Evolutionary conservation across 1,284 basidiomycete genomes (phyloP).

Genomic region (Wallemia hederae): DNA sequence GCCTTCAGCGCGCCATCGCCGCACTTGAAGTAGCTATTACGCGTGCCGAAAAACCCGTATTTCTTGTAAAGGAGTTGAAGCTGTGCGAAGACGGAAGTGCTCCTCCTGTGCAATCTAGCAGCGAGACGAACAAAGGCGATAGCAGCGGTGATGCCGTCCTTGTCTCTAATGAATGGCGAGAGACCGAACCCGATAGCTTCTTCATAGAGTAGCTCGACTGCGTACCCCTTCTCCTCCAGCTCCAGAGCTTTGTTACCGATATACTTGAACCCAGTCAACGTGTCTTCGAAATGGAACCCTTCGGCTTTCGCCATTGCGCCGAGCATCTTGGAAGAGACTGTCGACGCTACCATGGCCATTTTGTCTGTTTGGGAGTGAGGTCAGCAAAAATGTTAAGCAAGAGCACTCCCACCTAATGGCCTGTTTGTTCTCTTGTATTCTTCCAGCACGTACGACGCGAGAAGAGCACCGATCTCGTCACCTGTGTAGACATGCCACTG

Average conservation of each 20-base stretch:
- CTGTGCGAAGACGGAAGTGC: constrained; percentile 26
- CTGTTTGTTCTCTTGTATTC: constrained; percentile 30
- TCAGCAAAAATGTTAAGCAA: not conserved
- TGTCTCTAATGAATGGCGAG: constrained; percentile 41
- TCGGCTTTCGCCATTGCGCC: constrained; percentile 38
- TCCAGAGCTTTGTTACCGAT: constrained; percentile 48
- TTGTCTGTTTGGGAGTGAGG: constrained; percentile 19
- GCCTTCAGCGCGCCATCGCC: constrained; percentile 20
- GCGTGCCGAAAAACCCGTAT: constrained; percentile 21
- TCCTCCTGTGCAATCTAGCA: constrained; percentile 22
- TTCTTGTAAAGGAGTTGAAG: constrained; percentile 32
- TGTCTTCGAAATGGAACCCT: constrained; percentile 52
- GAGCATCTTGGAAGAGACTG: constrained; percentile 63
- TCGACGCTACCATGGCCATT: constrained; percentile 53
- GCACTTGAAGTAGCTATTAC: constrained; percentile 53
- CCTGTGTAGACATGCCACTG: constrained; percentile 48
- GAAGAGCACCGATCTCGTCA: constrained; percentile 47
- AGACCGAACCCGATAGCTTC: constrained; percentile 64
- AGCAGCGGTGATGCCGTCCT: constrained; percentile 49
- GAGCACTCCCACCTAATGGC: constrained; percentile 21
- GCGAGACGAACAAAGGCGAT: constrained; percentile 40
- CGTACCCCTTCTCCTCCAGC: constrained; percentile 32
- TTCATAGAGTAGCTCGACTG: constrained; percentile 54
- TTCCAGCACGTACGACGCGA: constrained; percentile 32
- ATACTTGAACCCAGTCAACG: constrained; percentile 56